Evolutionary conservation across 1,284 basidiomycete genomes (phyloP).

Genomic region (Ganoderma meredithae): DNA sequence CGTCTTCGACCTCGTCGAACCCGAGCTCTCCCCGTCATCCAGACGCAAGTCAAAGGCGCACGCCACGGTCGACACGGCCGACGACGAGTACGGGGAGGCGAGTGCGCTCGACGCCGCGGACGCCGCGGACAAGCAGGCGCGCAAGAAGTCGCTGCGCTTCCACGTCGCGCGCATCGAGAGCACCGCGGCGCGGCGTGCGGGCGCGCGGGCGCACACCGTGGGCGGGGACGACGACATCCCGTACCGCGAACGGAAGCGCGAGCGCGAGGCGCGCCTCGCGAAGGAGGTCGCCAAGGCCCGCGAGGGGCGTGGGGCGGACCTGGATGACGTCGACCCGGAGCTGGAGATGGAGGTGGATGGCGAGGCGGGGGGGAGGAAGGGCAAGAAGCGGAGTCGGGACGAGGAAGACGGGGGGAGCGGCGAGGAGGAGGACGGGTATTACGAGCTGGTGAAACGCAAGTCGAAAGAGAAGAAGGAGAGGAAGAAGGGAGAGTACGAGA

Average conservation of each 20-base stretch:
- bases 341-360: conserved; percentile 39
- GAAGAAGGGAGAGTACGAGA: conserved; percentile 86
- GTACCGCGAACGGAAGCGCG: conserved; percentile 66
- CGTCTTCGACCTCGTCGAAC: conserved; percentile 78
- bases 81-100: conserved; percentile 80
- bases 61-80: conserved; percentile 42
- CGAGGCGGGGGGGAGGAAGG: conserved; percentile 45
- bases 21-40: conserved; percentile 56
- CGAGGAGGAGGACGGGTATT: conserved; percentile 75
- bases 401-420: conserved; percentile 39
- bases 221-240: conserved; percentile 93
- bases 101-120: conserved; percentile 75
- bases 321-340: conserved; percentile 67
- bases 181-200: conserved; percentile 72
- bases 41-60: too few species aligned
- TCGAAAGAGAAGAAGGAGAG: conserved; percentile 77
- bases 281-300: conserved; percentile 38
- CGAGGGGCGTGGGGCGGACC: conserved; percentile 62
- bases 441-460: conserved; percentile 65
- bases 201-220: conserved; percentile 63
- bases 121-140: conserved; percentile 81
- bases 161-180: conserved; percentile 86
- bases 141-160: conserved; percentile 85
- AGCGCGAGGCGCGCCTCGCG: neutral
- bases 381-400: conserved; percentile 48